Percentiles rank a stretch among this genome's conserved stretches.
Evolutionary conservation across 1,284 basidiomycete species (phyloP).

Genomic region (Microbotryum saponariae): DNA sequence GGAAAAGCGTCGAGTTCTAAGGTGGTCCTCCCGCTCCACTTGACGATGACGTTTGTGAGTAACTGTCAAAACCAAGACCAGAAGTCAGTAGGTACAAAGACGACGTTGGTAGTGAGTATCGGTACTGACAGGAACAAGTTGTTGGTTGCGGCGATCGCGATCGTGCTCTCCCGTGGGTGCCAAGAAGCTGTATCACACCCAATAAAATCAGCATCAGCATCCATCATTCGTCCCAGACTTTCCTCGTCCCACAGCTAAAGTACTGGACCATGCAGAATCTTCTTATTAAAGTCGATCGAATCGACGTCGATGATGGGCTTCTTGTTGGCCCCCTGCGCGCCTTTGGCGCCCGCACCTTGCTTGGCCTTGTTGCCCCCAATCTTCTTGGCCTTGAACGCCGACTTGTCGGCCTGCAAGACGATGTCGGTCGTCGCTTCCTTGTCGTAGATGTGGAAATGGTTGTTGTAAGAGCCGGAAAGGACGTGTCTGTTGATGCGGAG

Average conservation of each 20-base stretch:
- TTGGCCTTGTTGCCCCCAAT: constrained; percentile 51
- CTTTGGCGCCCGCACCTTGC: constrained; percentile 56
- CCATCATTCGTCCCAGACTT: not conserved
- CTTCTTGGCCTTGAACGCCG: constrained; percentile 99
- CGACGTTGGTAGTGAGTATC: too few relatives aligned
- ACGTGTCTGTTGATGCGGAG: constrained; percentile 57
- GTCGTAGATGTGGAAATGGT: constrained; percentile 99
- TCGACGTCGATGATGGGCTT: constrained; percentile 83
- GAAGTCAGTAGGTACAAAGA: too few relatives aligned
- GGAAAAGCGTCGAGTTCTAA: too few relatives aligned
- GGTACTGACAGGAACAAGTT: constrained; percentile 42
- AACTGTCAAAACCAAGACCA: too few relatives aligned
- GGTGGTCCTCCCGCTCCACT: too few relatives aligned
- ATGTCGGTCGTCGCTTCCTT: constrained; percentile 82
- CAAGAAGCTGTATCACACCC: constrained; percentile 55
- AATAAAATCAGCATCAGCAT: constrained; percentile 39
- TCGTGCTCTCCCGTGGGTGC: constrained; percentile 96
- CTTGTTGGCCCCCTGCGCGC: constrained; percentile 12
- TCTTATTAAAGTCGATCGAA: constrained; percentile 96
- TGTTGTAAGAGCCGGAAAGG: constrained; percentile 96
- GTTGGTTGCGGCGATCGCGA: constrained; percentile 49
- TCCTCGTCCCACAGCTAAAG: constrained; percentile 5
- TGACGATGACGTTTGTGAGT: too few relatives aligned
- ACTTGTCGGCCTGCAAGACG: constrained; percentile 97
- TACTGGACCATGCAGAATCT: constrained; percentile 60